Evolutionary conservation across 768 basidiomycete species (phyloP), one percentile per base, ranked within the genome.

Genomic region (Phanerochaete carnosa): DNA sequence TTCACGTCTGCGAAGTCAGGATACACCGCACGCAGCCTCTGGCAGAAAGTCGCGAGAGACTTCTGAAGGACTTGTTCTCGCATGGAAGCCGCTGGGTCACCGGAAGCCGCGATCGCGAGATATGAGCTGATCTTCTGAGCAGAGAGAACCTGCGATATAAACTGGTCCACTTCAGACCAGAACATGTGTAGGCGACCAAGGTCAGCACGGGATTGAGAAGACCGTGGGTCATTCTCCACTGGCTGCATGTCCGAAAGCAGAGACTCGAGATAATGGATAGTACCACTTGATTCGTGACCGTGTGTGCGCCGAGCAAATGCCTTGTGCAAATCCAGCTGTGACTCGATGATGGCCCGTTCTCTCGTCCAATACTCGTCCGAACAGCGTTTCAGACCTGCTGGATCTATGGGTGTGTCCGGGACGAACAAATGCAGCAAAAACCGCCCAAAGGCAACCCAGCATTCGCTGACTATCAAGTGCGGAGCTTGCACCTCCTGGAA

Each of bases 331-430:
- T 66, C 55, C 8, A 87, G 69, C 70, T 92, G 85, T 2, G 74
- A 72, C 3, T 68, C 62, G 2, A 91, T 64, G 26, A 75, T 66
- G 1, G 69, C 64, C 32, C 75, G 65, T 57, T 85, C 78, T 52
- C 77, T 67, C 29, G 69, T 67, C 69, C 80, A 77, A 29, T 86
- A 83, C 30, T 76, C 71, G 1, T 68, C 67, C 0, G 76, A 74
- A 51, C 76, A 81, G 54, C 76, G 79, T 57, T 85, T 79, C 33
- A 87, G 80, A 25, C 85, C 86, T 7, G 88, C 86, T 28, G 97
- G 97, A 71, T 99, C 97, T 52, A 98, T 74, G 2, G 95, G 94
- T 1, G 84, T 75, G 70, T 93, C 83, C 0, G 97, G 94, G 39
- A 98, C 79, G 68, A 89, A 88, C 22, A 95, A 80, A 3, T 87